Evolutionary conservation across 371 early-diverging fungal species (phyloP).

Genomic region (Circinella minor): DNA sequence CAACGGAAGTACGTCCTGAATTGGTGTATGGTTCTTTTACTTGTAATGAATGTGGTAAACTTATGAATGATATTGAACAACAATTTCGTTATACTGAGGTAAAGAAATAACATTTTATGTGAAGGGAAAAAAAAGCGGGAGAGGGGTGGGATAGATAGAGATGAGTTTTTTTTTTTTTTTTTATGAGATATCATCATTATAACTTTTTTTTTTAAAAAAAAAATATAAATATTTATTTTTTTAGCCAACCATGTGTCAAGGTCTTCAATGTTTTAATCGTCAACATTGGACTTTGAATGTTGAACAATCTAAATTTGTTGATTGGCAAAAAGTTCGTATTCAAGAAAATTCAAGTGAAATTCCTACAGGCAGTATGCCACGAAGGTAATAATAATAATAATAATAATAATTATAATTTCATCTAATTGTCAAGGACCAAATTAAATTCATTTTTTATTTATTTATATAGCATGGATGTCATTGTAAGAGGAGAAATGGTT

Average conservation of each 20-base stretch:
- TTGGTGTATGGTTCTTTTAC: slow-evolving; percentile 91
- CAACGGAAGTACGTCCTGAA: slow-evolving; percentile 98
- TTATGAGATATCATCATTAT: too few species aligned
- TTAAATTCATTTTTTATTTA: too few species aligned
- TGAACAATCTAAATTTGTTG: slow-evolving; percentile 91
- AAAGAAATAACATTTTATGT: neutral
- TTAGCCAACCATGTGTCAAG: slow-evolving; percentile 93
- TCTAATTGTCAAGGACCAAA: too few species aligned
- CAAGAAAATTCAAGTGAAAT: slow-evolving; percentile 99
- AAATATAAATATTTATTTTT: neutral
- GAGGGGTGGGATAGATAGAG: neutral
- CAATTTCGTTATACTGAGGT: slow-evolving; percentile 98
- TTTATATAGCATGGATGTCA: slow-evolving; percentile 86
- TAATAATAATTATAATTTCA: too few species aligned
- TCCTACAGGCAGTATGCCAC: slow-evolving; percentile 98
- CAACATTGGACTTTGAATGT: slow-evolving; percentile 82
- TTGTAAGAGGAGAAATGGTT: slow-evolving; percentile 95
- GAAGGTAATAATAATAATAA: too few species aligned
- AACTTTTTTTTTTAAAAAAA: too few species aligned
- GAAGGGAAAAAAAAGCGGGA: too few species aligned
- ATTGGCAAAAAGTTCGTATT: slow-evolving; percentile 98
- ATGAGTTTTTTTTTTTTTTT: too few species aligned
- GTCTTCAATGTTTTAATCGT: slow-evolving; percentile 89
- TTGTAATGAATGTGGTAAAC: slow-evolving; percentile 89
- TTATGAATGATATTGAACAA: slow-evolving; percentile 90